A percentile compares a stretch with the other conserved stretches of the same genome.
phyloP scores from a whole-genome alignment of 306 rosid species.

The Prunus mongolica region DNA sequence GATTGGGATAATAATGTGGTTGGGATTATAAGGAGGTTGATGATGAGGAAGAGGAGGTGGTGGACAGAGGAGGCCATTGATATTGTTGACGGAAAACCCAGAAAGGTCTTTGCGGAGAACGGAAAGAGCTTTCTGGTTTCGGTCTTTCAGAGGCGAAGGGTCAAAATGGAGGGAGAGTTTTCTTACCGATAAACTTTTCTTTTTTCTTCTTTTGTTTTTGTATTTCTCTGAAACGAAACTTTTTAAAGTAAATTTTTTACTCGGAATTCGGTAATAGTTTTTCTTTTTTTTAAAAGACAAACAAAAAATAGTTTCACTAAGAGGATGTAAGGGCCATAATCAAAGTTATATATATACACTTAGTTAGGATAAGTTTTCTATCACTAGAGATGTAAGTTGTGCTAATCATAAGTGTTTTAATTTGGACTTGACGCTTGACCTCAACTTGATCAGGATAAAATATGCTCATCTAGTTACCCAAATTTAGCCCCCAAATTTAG shows the following conservation, averaged over 20 bases:
- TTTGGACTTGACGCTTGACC: no score
- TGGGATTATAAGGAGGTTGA: conserved; percentile 13
- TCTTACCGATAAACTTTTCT: not conserved
- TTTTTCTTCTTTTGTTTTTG: not conserved
- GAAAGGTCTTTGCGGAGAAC: conserved; percentile 7
- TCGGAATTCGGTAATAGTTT: not conserved
- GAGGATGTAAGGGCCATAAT: no score
- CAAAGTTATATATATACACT: no score
- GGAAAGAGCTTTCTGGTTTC: conserved; percentile 32
- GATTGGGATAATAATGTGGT: conserved; percentile 22
- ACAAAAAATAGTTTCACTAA: no score
- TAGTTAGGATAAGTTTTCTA: no score
- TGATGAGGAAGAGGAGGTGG: conserved; percentile 3
- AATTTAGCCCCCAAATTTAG: no score
- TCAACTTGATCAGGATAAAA: no score
- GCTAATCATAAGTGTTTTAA: no score
- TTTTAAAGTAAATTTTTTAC: not conserved
- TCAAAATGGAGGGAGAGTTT: not conserved
- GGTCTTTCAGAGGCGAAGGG: not conserved
- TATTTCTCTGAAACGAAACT: no score
- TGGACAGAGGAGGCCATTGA: conserved; percentile 27
- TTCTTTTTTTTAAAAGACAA: not conserved
- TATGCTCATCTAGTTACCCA: no score
- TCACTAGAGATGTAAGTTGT: no score
- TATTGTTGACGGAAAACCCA: conserved; percentile 33